These are phyloP conservation scores for Xylaria sp. DNA, from an alignment of 2,329 filamentous ascomycete genomes.

Conservation along the genomic window DNA sequence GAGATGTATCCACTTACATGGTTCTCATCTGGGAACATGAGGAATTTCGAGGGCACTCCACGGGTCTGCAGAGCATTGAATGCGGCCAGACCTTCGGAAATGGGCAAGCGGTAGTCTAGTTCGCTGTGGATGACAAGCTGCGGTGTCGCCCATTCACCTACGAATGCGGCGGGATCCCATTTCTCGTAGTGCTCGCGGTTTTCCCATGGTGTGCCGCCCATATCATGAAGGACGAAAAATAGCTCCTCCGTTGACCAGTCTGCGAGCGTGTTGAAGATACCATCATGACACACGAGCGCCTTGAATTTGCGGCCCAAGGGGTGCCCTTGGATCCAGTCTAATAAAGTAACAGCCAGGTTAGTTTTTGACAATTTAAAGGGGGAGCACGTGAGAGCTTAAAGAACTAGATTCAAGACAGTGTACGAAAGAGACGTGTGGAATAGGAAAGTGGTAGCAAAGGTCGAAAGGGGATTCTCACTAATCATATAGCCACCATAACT, in stretches of 20 bases:
- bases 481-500: conserved; percentile 80
- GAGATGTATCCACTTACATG: conserved; percentile 48
- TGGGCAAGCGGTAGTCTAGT: conserved; percentile 84
- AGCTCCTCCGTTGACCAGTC: conserved; percentile 71
- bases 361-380: neutral
- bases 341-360: neutral
- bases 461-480: conserved; percentile 49
- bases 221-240: conserved; percentile 74
- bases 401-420: neutral
- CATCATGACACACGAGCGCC: conserved; percentile 87
- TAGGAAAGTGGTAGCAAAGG: neutral
- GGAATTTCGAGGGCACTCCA: conserved; percentile 75
- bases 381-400: neutral
- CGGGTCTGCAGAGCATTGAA: conserved; percentile 85
- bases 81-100: conserved; percentile 81
- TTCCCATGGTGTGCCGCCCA: conserved; percentile 66
- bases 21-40: conserved; percentile 81
- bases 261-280: conserved; percentile 75
- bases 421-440: conserved; percentile 22
- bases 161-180: conserved; percentile 71
- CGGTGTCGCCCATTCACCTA: conserved; percentile 80
- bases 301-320: conserved; percentile 83
- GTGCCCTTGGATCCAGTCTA: conserved; percentile 89
- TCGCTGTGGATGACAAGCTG: conserved; percentile 88
- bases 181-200: conserved; percentile 68